Evolutionary conservation across 768 basidiomycete genomes (phyloP), one percentile per base, ranked within the genome.

Genomic region (Gloeostereum incarnatum): DNA sequence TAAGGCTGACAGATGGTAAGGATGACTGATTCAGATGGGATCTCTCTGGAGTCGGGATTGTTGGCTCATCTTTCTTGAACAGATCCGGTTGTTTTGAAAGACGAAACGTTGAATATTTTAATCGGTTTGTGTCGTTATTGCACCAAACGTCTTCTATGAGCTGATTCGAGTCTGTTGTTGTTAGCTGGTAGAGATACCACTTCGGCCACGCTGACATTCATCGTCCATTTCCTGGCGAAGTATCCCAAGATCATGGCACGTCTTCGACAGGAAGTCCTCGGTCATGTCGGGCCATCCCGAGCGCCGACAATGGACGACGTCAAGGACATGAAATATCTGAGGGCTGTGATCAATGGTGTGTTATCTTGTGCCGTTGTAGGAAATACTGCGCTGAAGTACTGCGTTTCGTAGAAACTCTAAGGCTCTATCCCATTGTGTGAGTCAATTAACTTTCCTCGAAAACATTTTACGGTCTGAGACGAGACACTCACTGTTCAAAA

Each of bases 281-380:
- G 53, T 22, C 67, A 66, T 26, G 63, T 81, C 5, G 78, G 79
- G 0, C 50, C 58, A 1, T 59, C 58, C 1, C 60, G 62, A 1
- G 58, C 66, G 8, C 80, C 77, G 3, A 66, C 67, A 2, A 69
- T 68, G 37, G 71, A 75, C 31, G 71, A 77, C 44, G 68, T 81
- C 45, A 61, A 61, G 20, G 72, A 73, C 3, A 75, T 81, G 73
- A 78, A 73, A 50, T 81, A 71, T 44, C 53, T 81, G 10, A 61
- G 75, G 18, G 80, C 79, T 1, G 73, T 81, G 17, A 68, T 81
- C 35, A 80, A 81, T 44, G 78, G 78, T 77, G 16, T 9, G 58
- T 35, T 3, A 9, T 7, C n/a, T 9, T 37, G 22, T 27, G 1
- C 13, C 14, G 21, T 27, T 23, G 22, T 14, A 34, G 16, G 18